These are phyloP conservation scores for Panicum virgatum DNA, from an alignment of 202 grass and related monocot genomes.

Conservation along the genomic window DNA sequence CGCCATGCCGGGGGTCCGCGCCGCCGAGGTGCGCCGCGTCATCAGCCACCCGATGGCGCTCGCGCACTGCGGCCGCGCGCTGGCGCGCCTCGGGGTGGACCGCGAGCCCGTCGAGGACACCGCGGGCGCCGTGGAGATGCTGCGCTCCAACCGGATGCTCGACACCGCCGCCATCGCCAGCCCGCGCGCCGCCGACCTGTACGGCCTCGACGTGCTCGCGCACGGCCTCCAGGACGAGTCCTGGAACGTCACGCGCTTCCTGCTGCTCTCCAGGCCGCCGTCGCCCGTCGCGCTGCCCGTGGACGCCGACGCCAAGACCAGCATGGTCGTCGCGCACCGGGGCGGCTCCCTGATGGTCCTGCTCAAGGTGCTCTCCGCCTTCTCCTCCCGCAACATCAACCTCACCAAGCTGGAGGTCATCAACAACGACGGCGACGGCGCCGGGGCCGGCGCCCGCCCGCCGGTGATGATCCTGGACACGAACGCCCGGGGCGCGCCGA, in stretches of 20 bases:
- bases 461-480: conserved; percentile 91
- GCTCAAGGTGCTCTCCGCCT: conserved; percentile 91
- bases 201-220: conserved; percentile 88
- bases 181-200: conserved; percentile 75
- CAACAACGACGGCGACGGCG: conserved; percentile 40
- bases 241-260: conserved; percentile 91
- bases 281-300: background rate
- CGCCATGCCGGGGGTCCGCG: conserved; percentile 81
- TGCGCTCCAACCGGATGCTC: conserved; percentile 56
- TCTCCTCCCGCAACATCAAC: conserved; percentile 79
- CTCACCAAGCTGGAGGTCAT: conserved; percentile 88
- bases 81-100: conserved; percentile 63
- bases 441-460: conserved; percentile 2
- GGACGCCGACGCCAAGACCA: conserved; percentile 53
- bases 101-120: conserved; percentile 89
- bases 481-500: conserved; percentile 49
- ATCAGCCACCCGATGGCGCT: conserved; percentile 79
- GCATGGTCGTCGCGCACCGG: conserved; percentile 88
- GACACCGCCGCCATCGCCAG: conserved; percentile 92
- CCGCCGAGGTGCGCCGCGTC: conserved; percentile 71
- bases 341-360: conserved; percentile 83
- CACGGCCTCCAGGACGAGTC: conserved; percentile 88
- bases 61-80: conserved; percentile 88
- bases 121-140: conserved; percentile 90
- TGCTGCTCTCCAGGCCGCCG: conserved; percentile 58